Evolutionary conservation across 352 stramenopile species (phyloP).

Genomic region (Peronospora destructor): DNA sequence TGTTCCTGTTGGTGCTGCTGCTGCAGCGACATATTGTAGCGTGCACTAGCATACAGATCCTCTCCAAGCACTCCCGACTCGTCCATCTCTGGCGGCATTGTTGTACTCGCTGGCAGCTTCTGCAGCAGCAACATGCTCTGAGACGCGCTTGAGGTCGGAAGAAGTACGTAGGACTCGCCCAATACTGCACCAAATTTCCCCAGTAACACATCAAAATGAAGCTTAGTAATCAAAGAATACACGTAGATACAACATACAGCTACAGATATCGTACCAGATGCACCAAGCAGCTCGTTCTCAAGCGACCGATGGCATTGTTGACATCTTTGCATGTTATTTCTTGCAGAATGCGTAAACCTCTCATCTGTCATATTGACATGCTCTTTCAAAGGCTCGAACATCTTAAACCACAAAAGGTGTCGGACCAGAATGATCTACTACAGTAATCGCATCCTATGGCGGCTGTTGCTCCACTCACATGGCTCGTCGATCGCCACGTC

Average conservation of each 20-base stretch:
- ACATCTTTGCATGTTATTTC: slow-evolving; percentile 27
- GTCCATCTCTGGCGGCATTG: slow-evolving; percentile 22
- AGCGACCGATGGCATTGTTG: slow-evolving; percentile 33
- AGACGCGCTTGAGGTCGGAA: slow-evolving; percentile 56
- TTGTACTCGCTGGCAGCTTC: slow-evolving; percentile 20
- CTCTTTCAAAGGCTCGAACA: slow-evolving; percentile 3
- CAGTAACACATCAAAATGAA: slow-evolving; percentile 7
- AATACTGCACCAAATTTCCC: slow-evolving; percentile 22
- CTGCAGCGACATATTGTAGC: slow-evolving; percentile 40
- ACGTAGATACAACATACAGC: not conserved
- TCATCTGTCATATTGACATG: slow-evolving; percentile 10
- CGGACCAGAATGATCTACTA: slow-evolving; percentile 39
- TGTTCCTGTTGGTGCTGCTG: slow-evolving; percentile 37
- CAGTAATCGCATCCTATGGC: slow-evolving; percentile 35
- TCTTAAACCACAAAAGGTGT: not conserved
- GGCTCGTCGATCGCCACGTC: slow-evolving; percentile 29
- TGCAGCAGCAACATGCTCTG: slow-evolving; percentile 48
- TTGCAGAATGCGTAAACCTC: slow-evolving; percentile 18
- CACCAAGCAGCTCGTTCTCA: slow-evolving; percentile 30
- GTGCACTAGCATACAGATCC: slow-evolving; percentile 35
- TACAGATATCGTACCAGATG: slow-evolving; percentile 22
- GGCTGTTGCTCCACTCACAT: slow-evolving; percentile 27
- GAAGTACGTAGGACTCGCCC: slow-evolving; percentile 70
- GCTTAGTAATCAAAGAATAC: not conserved
- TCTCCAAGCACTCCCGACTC: slow-evolving; percentile 31